Base-by-base conservation (phyloP, 768 basidiomycete genomes). In the Termitomyces sp. region DNA sequence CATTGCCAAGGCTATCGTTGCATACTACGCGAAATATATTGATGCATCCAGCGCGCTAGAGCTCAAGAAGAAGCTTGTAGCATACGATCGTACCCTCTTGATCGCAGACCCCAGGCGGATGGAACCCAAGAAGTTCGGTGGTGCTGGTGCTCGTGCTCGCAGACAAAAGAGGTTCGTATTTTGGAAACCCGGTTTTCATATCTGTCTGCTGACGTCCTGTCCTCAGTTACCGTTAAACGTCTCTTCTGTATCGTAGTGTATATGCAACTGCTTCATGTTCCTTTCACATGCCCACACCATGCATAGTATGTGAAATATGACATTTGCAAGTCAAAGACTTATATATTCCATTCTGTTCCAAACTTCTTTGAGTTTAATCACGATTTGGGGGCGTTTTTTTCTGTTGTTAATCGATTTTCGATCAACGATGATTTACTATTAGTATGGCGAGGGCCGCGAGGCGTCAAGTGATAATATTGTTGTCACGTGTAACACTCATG, bases 101-200 rank as follows among this genome's bases (percentile, higher is more conserved):
- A 95, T 95, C 64, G 91, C 94, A 56, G 94, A 96, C 73, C 94
- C 93, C 64, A 87, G 97, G 79, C 89, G 96, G 81, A 92, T 91
- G 89, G 96, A 98, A 76, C 96, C 96, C 68, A 98, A 98, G 88
- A 97, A 96, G 80, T 98, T 98, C 74, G 96, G 95, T 84, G 95
- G 95, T 82, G 83, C 82, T 74, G 95, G 95, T 87, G 95, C 95
- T 65, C 93, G 95, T 84, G 94, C 95, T 59, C 91, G 95, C 81
- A 89, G 95, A 78, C 95, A 97, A 82, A 97, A 96, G 84, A 92
- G 89, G 93, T 94, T 24, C 68, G 33, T 26, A 13, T 57, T 42
- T 37, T 44, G 44, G 39, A n/a, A n/a, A 45, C 18, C 47, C 33
- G 2, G 43, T 22, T 52, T 30, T 37, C 7, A 45, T 24, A 12